Evolutionary conservation across 345 rosid genomes (phyloP).

Genomic region (Eucalyptus sideroxylon): DNA sequence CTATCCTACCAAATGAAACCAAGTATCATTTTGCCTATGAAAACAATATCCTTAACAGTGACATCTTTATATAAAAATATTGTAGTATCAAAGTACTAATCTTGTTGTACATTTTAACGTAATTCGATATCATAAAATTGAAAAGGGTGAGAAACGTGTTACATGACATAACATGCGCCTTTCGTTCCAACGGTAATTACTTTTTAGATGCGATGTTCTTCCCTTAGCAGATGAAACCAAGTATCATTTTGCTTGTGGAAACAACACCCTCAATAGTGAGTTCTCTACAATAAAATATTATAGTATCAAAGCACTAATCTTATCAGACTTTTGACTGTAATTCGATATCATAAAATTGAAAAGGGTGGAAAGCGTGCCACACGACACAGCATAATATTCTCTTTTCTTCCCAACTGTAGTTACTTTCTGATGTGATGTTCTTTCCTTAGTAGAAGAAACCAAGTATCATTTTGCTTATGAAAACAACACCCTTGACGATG

Average conservation of each 20-base stretch:
- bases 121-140: background rate
- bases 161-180: background rate
- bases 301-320: background rate
- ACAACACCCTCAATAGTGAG: background rate
- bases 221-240: background rate
- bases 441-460: background rate
- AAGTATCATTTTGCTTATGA: background rate
- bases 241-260: background rate
- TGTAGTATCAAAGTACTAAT: too few relatives aligned
- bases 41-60: too few relatives aligned
- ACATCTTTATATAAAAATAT: too few relatives aligned
- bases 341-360: background rate
- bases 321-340: background rate
- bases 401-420: background rate
- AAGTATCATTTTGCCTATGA: too few relatives aligned
- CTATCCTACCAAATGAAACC: too few relatives aligned
- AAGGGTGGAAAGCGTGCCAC: background rate
- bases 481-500: background rate
- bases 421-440: background rate
- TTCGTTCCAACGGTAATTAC: background rate
- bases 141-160: background rate
- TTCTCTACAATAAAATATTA: background rate
- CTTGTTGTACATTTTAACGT: too few relatives aligned
- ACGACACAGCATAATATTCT: background rate
- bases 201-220: background rate